These are phyloP conservation scores for Ceratonia siliqua DNA, from an alignment of 306 rosid species.

Conservation along the genomic window DNA sequence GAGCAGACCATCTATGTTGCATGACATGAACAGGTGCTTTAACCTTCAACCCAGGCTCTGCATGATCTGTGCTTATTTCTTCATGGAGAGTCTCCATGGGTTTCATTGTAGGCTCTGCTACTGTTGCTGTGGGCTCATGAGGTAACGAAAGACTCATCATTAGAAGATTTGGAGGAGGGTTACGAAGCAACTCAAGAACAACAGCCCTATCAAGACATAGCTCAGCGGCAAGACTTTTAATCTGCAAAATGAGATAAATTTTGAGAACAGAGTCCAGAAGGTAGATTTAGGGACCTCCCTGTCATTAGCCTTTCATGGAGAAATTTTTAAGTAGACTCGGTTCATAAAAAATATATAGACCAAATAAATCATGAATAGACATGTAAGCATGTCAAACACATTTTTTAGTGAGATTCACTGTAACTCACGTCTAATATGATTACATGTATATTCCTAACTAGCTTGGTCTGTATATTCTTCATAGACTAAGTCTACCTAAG, in stretches of 20 bases:
- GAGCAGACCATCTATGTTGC: conserved; percentile 68
- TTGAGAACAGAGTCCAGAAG: conserved; percentile 25
- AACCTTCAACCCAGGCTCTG: conserved; percentile 36
- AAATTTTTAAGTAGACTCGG: too few species aligned
- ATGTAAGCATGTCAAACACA: too few species aligned
- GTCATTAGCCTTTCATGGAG: conserved; percentile 13
- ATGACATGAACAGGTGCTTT: conserved; percentile 67
- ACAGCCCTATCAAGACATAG: conserved; percentile 86
- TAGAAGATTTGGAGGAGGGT: conserved; percentile 83
- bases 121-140: conserved; percentile 50
- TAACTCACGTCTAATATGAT: too few species aligned
- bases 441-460: too few species aligned
- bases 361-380: too few species aligned
- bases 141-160: conserved; percentile 79
- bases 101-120: conserved; percentile 39
- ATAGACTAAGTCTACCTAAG: too few species aligned
- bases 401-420: too few species aligned
- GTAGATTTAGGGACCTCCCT: neutral
- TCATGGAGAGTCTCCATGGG: conserved; percentile 43
- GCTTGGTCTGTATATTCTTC: too few species aligned
- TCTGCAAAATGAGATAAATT: conserved; percentile 49
- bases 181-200: conserved; percentile 84
- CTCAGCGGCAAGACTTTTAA: conserved; percentile 84
- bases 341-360: too few species aligned
- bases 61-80: conserved; percentile 37